Percentiles rank a stretch among this genome's conserved stretches.
These are phyloP conservation scores for Aeschynomene evenia DNA, from an alignment of 306 rosid genomes.

Conservation along the genomic window DNA sequence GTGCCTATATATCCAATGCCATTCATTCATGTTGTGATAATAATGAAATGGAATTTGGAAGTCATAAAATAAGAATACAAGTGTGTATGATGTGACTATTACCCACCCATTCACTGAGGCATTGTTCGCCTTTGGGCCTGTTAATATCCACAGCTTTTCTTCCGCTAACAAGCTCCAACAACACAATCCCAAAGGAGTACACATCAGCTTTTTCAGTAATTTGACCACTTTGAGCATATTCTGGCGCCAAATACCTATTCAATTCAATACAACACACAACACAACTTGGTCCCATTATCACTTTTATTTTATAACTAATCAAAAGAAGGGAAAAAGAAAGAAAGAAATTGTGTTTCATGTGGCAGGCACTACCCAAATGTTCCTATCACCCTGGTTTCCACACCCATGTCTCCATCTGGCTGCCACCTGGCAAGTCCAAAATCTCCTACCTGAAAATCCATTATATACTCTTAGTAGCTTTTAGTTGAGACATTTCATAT, in stretches of 20 bases:
- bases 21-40: neutral
- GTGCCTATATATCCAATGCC: constrained; percentile 58
- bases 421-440: constrained; percentile 99
- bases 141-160: constrained; percentile 82
- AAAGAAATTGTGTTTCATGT: constrained; percentile 2
- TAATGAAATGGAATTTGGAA: too few relatives aligned
- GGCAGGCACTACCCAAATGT: constrained; percentile 69
- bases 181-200: constrained; percentile 85
- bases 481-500: constrained; percentile 29
- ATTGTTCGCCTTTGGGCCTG: constrained; percentile 88
- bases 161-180: constrained; percentile 90
- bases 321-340: neutral
- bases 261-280: neutral
- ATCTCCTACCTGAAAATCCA: constrained; percentile 91
- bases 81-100: too few relatives aligned
- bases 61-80: too few relatives aligned
- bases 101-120: constrained; percentile 95
- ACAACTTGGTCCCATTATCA: constrained; percentile 18
- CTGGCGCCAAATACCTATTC: constrained; percentile 90
- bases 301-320: neutral
- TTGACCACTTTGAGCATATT: constrained; percentile 96
- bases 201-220: constrained; percentile 97
- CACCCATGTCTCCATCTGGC: constrained; percentile 88
- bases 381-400: constrained; percentile 92
- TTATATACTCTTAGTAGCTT: too few relatives aligned